These are phyloP conservation scores for Termitomyces sp. DNA, from an alignment of 768 basidiomycete genomes.

Conservation along the genomic window DNA sequence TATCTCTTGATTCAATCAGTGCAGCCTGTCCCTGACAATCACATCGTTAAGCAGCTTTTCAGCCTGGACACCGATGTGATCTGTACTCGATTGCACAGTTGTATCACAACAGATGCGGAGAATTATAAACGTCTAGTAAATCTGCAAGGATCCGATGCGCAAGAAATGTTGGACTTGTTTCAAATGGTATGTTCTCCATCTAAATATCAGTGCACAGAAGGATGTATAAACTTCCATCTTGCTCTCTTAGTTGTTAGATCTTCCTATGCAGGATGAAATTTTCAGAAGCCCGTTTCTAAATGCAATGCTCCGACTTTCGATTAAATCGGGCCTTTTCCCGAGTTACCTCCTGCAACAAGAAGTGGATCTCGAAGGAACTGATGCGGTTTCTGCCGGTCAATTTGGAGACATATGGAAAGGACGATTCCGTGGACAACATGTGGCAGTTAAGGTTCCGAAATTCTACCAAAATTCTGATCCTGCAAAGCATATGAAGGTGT, in stretches of 20 bases:
- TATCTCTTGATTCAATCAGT: not conserved
- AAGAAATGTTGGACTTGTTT: not conserved
- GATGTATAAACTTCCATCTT: too few relatives aligned
- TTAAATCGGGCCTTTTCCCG: not conserved
- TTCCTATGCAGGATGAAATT: not conserved
- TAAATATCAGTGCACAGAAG: too few relatives aligned
- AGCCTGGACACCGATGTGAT: not conserved
- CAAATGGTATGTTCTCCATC: not conserved
- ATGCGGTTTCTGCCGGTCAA: not conserved
- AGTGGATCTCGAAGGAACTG: not conserved
- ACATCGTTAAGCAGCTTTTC: too few relatives aligned
- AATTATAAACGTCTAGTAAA: not conserved
- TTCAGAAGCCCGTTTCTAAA: not conserved
- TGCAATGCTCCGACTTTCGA: not conserved
- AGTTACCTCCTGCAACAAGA: not conserved
- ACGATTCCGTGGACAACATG: not conserved
- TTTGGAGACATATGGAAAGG: not conserved
- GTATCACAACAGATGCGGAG: too few relatives aligned
- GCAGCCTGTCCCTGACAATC: too few relatives aligned
- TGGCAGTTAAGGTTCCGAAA: not conserved
- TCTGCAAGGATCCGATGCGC: not conserved
- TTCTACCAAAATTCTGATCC: not conserved
- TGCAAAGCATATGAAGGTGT: not conserved
- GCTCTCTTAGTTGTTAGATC: not conserved
- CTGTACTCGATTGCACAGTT: not conserved